Percentiles rank a stretch among this genome's conserved stretches.
Conservation (phyloP, 768 basidiomycete genomes). For the Cystofilobasidium macerans region DNA sequence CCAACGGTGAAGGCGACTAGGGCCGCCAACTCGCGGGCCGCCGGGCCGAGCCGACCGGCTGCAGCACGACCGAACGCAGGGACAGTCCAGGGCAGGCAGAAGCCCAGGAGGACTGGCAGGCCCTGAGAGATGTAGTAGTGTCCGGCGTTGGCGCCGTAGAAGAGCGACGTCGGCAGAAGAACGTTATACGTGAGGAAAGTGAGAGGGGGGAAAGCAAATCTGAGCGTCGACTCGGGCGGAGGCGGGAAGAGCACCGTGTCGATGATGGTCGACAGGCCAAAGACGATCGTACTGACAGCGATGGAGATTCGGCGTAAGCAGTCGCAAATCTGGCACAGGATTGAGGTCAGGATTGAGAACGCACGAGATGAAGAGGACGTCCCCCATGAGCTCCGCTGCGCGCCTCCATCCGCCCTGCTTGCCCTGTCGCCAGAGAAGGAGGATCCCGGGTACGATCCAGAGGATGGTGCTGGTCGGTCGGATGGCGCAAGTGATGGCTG, state of each 20-base stretch:
- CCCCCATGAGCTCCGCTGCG: not conserved
- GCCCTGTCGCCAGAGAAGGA: constrained; percentile 41
- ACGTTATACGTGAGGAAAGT: constrained; percentile 78
- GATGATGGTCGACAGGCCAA: constrained; percentile 37
- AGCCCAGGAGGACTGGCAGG: constrained; percentile 67
- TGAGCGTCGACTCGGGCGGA: not conserved
- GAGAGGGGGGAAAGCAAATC: constrained; percentile 63
- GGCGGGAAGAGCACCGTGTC: constrained; percentile 46
- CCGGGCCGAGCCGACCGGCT: constrained; percentile 5
- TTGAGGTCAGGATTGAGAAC: not conserved
- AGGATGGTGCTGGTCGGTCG: constrained; percentile 82
- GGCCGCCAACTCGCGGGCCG: constrained; percentile 41
- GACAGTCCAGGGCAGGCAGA: constrained; percentile 56
- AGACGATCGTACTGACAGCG: constrained; percentile 26
- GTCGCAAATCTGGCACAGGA: too few relatives aligned
- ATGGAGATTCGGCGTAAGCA: too few relatives aligned
- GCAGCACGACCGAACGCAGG: constrained; percentile 30
- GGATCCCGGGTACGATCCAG: constrained; percentile 61
- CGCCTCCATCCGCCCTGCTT: not conserved
- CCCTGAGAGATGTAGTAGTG: constrained; percentile 84
- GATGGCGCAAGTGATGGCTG: constrained; percentile 65
- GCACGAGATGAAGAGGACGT: not conserved
- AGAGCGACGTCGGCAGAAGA: constrained; percentile 66
- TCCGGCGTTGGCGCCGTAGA: constrained; percentile 77
- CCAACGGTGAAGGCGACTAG: constrained; percentile 52